Evolutionary conservation across 352 stramenopile species (phyloP), one percentile per base, ranked within the genome.

Genomic region (Phytophthora tubulina): DNA sequence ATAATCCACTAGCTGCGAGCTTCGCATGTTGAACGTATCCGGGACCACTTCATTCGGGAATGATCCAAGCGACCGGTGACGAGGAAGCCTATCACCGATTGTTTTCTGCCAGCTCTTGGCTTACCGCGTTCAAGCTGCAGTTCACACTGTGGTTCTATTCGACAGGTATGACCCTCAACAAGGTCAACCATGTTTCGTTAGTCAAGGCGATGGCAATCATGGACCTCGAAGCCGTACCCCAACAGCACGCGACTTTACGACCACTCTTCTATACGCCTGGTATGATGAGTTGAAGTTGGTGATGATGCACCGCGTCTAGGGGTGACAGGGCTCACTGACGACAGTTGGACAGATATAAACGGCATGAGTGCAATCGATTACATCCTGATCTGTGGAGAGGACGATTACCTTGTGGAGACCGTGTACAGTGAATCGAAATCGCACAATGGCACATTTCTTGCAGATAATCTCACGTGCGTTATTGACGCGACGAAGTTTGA

Each of bases 81-180:
- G 5, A 56, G 14, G 21, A 21, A 21, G 32, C 17, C 41, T 1
- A 67, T 69, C n/a, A 69, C 50, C 1, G 10, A 30, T 2, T 56
- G 38, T 8, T 57, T 69, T 57, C 50, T 2, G 3, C 39, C 42
- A 14, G 62, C 52, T 0, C 11, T 69, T 4, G 13, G 8, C 3
- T n/a, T 5, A 13, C 17, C 6, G 32, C 17, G 6, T 69, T 69
- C 11, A 41, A 63, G 11, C 32, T 5, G n/a, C 51, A 57, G 7
- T 56, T 63, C 36, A 51, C 44, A 13, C 6, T 69, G 51, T 63
- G 62, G 62, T 69, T 63, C 21, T 57, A 69, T n/a, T 52, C 33
- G 1, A 58, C 42, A 1, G 52, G 62, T 6, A 55, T 69, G 52
- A 32, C 62, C 1, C 63, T 69, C 27, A 33, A 69, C 52, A 63